Evolutionary conservation across 164 flowering plant species (phyloP).

Genomic region (Berberis thunbergii): DNA sequence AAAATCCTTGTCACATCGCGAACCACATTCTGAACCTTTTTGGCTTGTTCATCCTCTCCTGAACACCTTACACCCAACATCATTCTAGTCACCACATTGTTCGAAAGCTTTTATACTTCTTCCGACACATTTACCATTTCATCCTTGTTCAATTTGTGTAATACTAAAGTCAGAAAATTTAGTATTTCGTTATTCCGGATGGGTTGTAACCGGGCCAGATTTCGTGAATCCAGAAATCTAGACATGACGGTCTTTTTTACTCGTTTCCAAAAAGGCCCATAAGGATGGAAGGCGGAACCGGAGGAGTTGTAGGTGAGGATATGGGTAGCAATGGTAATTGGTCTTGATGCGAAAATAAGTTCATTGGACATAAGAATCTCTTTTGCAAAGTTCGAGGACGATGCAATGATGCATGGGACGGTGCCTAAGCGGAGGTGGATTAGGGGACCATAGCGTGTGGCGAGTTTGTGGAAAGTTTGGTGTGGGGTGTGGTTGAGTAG

Average conservation of each 20-base stretch:
- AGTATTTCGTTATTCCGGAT: not conserved
- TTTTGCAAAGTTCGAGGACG: not conserved
- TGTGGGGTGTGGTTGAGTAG: not conserved
- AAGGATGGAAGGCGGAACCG: not conserved
- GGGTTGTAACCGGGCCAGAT: not conserved
- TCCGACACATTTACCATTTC: conserved; percentile 2
- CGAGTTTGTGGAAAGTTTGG: not conserved
- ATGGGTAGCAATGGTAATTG: not conserved
- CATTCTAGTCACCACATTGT: not conserved
- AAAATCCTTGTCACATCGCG: not conserved
- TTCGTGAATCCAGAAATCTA: not conserved
- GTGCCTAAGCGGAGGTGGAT: conserved; percentile 5
- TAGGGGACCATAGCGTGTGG: not conserved
- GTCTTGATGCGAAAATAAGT: conserved; percentile 1
- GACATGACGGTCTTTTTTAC: not conserved
- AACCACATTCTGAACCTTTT: not conserved
- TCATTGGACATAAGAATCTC: conserved; percentile 1
- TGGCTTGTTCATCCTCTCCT: conserved; percentile 1
- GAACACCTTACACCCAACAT: conserved; percentile 3
- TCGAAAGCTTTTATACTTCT: conserved; percentile 3
- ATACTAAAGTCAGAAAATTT: not conserved
- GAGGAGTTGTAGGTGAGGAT: conserved; percentile 1
- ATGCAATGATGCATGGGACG: not conserved
- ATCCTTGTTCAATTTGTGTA: not conserved
- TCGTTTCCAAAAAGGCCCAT: not conserved